phyloP scores from a whole-genome alignment of 1,139 yeast species.

The Yamadazyma oceani region DNA sequence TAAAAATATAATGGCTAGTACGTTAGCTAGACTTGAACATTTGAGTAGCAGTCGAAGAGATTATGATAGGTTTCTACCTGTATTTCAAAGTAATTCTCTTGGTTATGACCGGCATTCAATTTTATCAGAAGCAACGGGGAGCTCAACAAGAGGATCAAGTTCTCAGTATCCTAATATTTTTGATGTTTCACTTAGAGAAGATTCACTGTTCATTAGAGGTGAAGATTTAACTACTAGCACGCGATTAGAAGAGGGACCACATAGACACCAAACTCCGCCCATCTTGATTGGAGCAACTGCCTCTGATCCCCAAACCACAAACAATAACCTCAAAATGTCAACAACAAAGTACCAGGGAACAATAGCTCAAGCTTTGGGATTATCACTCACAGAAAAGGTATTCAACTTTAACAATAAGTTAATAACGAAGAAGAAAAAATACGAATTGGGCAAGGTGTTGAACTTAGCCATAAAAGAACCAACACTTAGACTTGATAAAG shows the following conservation, averaged over 20 bases:
- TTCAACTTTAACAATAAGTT: conserved; percentile 7
- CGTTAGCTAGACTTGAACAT: neutral
- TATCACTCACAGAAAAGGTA: conserved; percentile 7
- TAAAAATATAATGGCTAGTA: too few species aligned
- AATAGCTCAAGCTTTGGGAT: conserved; percentile 14
- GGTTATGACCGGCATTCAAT: neutral
- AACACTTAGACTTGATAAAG: too few species aligned
- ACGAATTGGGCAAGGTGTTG: neutral
- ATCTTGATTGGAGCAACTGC: too few species aligned
- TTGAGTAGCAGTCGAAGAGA: neutral
- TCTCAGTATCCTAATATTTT: neutral
- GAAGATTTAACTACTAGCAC: neutral
- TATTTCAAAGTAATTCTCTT: conserved; percentile 1
- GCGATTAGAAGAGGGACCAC: neutral
- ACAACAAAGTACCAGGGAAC: too few species aligned
- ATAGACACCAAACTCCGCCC: too few species aligned
- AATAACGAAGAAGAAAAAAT: neutral
- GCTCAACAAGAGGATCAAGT: neutral
- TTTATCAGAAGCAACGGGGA: too few species aligned
- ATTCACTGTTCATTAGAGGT: conserved; percentile 2
- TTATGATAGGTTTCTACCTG: conserved; percentile 7
- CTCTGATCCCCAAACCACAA: too few species aligned
- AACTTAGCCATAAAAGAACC: neutral
- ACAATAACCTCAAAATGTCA: too few species aligned
- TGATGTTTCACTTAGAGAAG: conserved; percentile 7